A percentile compares a stretch with the other conserved stretches of the same genome.
Evolutionary conservation across 1,139 yeast species (phyloP).

Genomic region (Wickerhamomyces sp.): DNA sequence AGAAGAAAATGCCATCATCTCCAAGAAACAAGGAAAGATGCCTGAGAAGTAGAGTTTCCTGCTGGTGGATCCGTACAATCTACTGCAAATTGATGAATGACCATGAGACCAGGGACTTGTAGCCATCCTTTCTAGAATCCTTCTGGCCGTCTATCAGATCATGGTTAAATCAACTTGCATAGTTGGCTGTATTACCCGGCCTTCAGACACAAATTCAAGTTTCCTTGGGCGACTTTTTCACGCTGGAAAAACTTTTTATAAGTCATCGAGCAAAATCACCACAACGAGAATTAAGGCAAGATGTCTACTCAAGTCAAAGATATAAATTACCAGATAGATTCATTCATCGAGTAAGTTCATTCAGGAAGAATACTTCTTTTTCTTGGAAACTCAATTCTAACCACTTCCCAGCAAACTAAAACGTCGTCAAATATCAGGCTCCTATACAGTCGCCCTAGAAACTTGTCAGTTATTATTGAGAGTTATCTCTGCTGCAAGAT

Average conservation of each 20-base stretch:
- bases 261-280: neutral
- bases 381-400: conserved; percentile 9
- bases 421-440: conserved; percentile 66
- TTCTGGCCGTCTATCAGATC: too few relatives aligned
- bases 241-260: neutral
- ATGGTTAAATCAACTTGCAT: neutral
- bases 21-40: too few relatives aligned
- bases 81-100: too few relatives aligned
- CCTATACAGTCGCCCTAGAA: conserved; percentile 68
- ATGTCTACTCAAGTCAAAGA: conserved; percentile 21
- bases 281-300: neutral
- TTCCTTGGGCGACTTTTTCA: too few relatives aligned
- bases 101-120: too few relatives aligned
- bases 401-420: conserved; percentile 38
- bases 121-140: too few relatives aligned
- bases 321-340: conserved; percentile 25
- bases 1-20: neutral
- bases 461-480: conserved; percentile 85
- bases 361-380: neutral
- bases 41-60: too few relatives aligned
- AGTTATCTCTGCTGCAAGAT: conserved; percentile 84
- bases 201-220: too few relatives aligned
- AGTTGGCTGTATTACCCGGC: neutral
- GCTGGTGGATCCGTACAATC: too few relatives aligned
- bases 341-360: conserved; percentile 25